phyloP scores from a whole-genome alignment of 75 land plant genomes.

The Gnetum montanum region DNA sequence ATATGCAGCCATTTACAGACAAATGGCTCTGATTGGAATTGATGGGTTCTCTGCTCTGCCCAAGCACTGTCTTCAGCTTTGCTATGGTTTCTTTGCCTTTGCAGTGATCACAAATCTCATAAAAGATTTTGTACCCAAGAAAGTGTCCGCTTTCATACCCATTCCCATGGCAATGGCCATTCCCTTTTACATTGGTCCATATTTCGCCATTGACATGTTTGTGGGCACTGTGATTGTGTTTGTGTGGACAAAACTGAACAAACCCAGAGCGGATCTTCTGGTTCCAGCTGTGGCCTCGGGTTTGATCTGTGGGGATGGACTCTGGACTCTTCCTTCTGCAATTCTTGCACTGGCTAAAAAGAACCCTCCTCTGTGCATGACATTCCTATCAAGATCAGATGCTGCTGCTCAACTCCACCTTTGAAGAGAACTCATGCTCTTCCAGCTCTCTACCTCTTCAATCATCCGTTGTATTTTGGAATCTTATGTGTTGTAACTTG shows the following conservation, averaged over 20 bases:
- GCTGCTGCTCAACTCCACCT: too few relatives aligned
- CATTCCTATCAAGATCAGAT: constrained; percentile 27
- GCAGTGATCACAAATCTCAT: constrained; percentile 21
- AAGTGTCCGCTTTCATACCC: constrained; percentile 20
- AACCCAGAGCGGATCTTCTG: constrained; percentile 15
- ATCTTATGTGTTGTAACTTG: too few relatives aligned
- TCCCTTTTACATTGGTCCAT: constrained; percentile 52
- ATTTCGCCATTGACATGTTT: constrained; percentile 63
- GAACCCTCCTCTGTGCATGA: constrained; percentile 56
- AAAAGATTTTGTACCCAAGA: constrained; percentile 10
- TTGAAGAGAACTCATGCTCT: too few relatives aligned
- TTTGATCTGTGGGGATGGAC: constrained; percentile 51
- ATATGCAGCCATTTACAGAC: constrained; percentile 31
- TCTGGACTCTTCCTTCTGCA: constrained; percentile 49
- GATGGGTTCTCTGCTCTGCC: constrained; percentile 46
- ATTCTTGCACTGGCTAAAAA: constrained; percentile 35
- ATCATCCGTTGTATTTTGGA: too few relatives aligned
- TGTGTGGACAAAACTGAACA: constrained; percentile 29
- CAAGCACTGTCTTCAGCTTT: constrained; percentile 31
- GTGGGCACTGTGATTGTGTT: constrained; percentile 38
- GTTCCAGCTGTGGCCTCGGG: constrained; percentile 51
- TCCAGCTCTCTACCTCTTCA: too few relatives aligned
- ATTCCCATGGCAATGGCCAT: constrained; percentile 62
- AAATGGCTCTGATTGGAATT: constrained; percentile 48
- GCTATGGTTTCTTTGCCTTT: constrained; percentile 23